Conservation (phyloP, 192 early-diverging fungal genomes). For the Backusella circina region DNA sequence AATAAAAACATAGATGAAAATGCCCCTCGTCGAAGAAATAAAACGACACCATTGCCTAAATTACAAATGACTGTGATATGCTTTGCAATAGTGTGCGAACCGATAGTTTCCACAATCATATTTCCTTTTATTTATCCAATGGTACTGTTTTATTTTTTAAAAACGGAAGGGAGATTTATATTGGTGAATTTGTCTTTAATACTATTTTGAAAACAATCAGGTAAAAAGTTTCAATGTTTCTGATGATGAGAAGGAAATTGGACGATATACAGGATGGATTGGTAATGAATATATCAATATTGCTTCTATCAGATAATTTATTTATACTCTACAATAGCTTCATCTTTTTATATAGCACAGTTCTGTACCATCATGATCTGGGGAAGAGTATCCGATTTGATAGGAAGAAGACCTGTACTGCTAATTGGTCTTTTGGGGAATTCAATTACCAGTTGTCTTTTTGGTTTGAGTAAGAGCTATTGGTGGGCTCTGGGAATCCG, state of each 20-base stretch:
- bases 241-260: slow-evolving; percentile 71
- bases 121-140: slow-evolving; percentile 87
- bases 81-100: slow-evolving; percentile 56
- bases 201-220: slow-evolving; percentile 10
- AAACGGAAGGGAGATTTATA: too few relatives aligned
- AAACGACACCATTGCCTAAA: slow-evolving; percentile 39
- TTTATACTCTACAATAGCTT: slow-evolving; percentile 31
- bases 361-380: slow-evolving; percentile 65
- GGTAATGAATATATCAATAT: slow-evolving; percentile 20
- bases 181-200: not conserved
- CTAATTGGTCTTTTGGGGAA: slow-evolving; percentile 79
- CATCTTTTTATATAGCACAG: slow-evolving; percentile 67
- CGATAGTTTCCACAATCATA: slow-evolving; percentile 63
- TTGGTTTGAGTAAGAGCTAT: slow-evolving; percentile 65
- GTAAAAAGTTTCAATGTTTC: slow-evolving; percentile 67
- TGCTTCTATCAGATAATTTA: not conserved
- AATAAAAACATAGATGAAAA: not conserved
- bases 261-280: slow-evolving; percentile 75
- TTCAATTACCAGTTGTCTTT: slow-evolving; percentile 60
- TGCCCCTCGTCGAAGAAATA: not conserved
- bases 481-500: slow-evolving; percentile 58
- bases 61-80: slow-evolving; percentile 45
- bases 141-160: slow-evolving; percentile 38
- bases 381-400: slow-evolving; percentile 72
- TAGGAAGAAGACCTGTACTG: slow-evolving; percentile 78